Conservation (phyloP, 352 stramenopile genomes). For the Pythium brassicae region DNA sequence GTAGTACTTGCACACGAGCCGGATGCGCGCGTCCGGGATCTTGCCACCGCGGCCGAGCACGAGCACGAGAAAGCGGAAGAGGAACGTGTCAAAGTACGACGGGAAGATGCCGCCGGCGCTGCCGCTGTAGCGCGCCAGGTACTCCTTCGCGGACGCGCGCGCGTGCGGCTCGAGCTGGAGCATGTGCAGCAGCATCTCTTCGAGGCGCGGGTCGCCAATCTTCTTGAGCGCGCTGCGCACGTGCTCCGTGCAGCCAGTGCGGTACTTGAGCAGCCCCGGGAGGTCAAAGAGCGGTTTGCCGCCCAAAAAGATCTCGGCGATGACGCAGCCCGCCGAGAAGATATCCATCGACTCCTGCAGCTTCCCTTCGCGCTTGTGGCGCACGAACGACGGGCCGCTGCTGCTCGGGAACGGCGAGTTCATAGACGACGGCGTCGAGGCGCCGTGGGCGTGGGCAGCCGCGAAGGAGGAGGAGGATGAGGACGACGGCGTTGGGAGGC, state of each 20-base stretch:
- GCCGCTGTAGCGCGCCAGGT: conserved; percentile 85
- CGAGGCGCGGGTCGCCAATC: conserved; percentile 86
- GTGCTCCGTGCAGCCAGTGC: conserved; percentile 65
- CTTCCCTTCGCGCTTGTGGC: conserved; percentile 47
- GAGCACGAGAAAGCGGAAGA: conserved; percentile 88
- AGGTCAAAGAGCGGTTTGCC: conserved; percentile 95
- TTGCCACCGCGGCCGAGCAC: conserved; percentile 77
- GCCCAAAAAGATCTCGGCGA: conserved; percentile 95
- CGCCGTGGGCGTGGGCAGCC: no score
- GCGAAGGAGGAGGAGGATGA: neutral
- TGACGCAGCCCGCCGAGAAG: conserved; percentile 97
- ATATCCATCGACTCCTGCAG: conserved; percentile 95
- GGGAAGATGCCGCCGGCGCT: conserved; percentile 54
- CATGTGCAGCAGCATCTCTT: conserved; percentile 93
- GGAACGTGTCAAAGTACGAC: conserved; percentile 84
- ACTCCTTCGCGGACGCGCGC: conserved; percentile 83
- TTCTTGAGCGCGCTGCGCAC: conserved; percentile 89
- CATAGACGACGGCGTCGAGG: conserved; percentile 18
- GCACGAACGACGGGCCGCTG: conserved; percentile 18
- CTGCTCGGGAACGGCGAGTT: conserved; percentile 11
- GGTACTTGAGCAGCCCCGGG: conserved; percentile 86
- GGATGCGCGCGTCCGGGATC: conserved; percentile 91
- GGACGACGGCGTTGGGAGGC: conserved; percentile 12
- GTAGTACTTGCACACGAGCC: conserved; percentile 93
- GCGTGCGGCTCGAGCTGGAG: conserved; percentile 88